These are phyloP conservation scores for Oryza officinalis DNA, from an alignment of 176 grass and related monocot species.

Conservation along the genomic window DNA sequence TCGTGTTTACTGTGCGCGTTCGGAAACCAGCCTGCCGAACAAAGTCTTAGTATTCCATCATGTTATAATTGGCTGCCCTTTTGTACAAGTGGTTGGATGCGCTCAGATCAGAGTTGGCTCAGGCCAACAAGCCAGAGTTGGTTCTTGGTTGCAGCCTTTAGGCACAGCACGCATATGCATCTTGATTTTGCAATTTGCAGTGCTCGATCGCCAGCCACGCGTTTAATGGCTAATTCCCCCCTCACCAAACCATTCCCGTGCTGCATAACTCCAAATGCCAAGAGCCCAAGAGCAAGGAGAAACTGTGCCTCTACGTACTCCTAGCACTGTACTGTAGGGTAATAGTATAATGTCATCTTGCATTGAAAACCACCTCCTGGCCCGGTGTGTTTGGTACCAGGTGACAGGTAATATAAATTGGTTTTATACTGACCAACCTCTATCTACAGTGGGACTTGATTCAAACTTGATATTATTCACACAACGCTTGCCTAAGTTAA, in stretches of 20 bases:
- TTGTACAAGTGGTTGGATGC: neutral
- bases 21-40: too few species aligned
- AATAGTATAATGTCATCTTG: neutral
- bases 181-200: neutral
- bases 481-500: neutral
- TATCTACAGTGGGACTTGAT: too few species aligned
- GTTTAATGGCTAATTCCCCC: neutral
- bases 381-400: neutral
- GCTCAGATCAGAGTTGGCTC: neutral
- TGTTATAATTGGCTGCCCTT: neutral
- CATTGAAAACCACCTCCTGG: neutral
- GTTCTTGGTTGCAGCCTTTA: neutral
- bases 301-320: neutral
- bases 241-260: constrained; percentile 26
- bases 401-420: neutral
- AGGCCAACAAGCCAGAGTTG: neutral
- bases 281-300: neutral
- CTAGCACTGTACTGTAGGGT: neutral
- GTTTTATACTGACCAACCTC: neutral
- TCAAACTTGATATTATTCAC: neutral
- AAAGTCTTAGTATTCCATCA: neutral
- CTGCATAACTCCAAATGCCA: constrained; percentile 31
- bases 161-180: neutral
- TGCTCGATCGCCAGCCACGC: neutral
- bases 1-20: too few species aligned